phyloP scores from a whole-genome alignment of 1,284 basidiomycete species.

The Lignosus rhinocerotis region DNA sequence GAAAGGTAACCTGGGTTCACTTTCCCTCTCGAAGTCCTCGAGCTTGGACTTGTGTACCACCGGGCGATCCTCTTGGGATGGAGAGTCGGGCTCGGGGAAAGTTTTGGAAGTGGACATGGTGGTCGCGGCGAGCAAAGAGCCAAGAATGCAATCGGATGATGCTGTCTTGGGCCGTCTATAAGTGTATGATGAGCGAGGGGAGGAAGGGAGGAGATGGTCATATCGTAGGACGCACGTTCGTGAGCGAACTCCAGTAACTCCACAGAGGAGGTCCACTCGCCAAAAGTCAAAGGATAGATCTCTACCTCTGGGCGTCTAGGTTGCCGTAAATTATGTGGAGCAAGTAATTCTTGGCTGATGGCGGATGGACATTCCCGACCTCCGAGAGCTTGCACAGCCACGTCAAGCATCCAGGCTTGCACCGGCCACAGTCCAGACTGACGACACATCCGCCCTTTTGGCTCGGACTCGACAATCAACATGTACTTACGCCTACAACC shows the following conservation, averaged over 20 bases:
- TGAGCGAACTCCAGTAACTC: constrained; percentile 1
- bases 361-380: neutral
- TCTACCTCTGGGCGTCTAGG: neutral
- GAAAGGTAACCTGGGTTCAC: constrained; percentile 44
- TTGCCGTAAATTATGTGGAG: neutral
- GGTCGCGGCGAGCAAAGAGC: neutral
- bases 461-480: too few species aligned
- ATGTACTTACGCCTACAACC: too few species aligned
- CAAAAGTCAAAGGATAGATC: neutral
- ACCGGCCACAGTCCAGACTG: neutral
- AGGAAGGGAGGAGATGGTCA: neutral
- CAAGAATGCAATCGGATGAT: neutral
- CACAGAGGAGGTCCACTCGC: constrained; percentile 2
- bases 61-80: constrained; percentile 8
- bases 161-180: neutral
- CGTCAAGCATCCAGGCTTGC: neutral
- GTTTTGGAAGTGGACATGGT: constrained; percentile 4
- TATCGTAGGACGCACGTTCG: constrained; percentile 8
- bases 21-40: constrained; percentile 49
- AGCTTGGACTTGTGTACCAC: constrained; percentile 33
- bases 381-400: neutral
- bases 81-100: neutral
- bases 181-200: neutral
- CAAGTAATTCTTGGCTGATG: neutral
- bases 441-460: too few species aligned